These are phyloP conservation scores for Leavenworthia alabamica DNA, from an alignment of 345 rosid genomes.

Conservation along the genomic window DNA sequence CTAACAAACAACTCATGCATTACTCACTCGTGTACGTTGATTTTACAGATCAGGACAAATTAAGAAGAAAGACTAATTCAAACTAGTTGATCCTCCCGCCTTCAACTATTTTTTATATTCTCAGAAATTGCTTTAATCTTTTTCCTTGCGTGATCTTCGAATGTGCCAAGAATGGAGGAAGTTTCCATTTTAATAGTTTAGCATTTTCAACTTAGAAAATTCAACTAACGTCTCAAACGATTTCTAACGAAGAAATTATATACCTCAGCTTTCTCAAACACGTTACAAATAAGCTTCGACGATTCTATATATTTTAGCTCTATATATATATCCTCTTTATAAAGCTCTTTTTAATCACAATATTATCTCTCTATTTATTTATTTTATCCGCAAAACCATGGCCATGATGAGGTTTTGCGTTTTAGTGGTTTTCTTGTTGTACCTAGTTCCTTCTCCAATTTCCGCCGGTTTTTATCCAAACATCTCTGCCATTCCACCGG, in stretches of 20 bases:
- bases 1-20: too few species aligned
- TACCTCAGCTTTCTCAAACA: background rate
- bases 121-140: background rate
- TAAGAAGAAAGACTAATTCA: background rate
- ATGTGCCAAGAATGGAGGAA: conserved; percentile 10
- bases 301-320: background rate
- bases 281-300: conserved; percentile 3
- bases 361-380: background rate
- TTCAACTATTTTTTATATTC: background rate
- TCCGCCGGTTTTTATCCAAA: conserved; percentile 30
- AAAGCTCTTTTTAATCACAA: conserved; percentile 35
- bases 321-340: conserved; percentile 19
- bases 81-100: background rate
- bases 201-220: background rate
- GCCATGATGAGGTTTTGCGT: conserved; percentile 10
- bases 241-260: too few species aligned
- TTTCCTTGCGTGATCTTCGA: background rate
- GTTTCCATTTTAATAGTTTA: conserved; percentile 17
- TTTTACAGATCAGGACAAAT: too few species aligned
- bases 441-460: conserved; percentile 6
- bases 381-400: background rate
- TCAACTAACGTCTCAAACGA: conserved; percentile 8
- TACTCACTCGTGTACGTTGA: too few species aligned
- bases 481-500: conserved; percentile 16
- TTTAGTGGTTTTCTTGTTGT: conserved; percentile 4